Conservation (phyloP, 306 rosid genomes). For the Comarum palustre region DNA sequence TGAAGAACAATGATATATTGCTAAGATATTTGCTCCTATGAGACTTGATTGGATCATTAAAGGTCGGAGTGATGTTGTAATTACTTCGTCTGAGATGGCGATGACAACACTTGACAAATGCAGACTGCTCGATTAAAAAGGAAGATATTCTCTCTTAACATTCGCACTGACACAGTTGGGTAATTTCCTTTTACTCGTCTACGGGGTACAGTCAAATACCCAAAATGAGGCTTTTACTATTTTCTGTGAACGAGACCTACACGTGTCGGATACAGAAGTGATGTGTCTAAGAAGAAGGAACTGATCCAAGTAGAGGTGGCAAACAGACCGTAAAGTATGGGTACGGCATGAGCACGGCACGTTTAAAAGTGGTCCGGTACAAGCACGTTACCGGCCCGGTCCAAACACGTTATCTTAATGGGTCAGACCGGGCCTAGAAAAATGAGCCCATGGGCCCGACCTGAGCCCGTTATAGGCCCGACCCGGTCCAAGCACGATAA, state of each 20-base stretch:
- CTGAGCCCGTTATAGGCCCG: too few relatives aligned
- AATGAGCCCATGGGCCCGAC: too few relatives aligned
- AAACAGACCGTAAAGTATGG: too few relatives aligned
- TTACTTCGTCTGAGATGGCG: too few relatives aligned
- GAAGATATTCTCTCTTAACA: background rate
- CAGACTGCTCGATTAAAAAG: background rate
- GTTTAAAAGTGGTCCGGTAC: too few relatives aligned
- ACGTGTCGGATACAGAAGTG: conserved; percentile 46
- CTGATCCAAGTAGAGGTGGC: conserved; percentile 33
- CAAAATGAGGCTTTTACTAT: conserved; percentile 9
- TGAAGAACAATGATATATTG: background rate
- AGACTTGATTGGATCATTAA: background rate
- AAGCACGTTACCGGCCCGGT: too few relatives aligned
- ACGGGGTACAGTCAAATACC: background rate
- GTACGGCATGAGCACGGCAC: too few relatives aligned
- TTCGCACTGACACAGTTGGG: background rate
- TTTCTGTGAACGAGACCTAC: conserved; percentile 39
- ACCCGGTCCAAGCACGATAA: too few relatives aligned
- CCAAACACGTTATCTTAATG: too few relatives aligned
- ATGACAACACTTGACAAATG: background rate
- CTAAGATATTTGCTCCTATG: background rate
- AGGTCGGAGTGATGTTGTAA: background rate
- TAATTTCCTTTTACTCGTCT: background rate
- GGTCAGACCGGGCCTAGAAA: too few relatives aligned
- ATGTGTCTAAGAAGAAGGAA: conserved; percentile 40